Evolutionary conservation across 352 stramenopile species (phyloP).

Genomic region (Globisporangium canariense): DNA sequence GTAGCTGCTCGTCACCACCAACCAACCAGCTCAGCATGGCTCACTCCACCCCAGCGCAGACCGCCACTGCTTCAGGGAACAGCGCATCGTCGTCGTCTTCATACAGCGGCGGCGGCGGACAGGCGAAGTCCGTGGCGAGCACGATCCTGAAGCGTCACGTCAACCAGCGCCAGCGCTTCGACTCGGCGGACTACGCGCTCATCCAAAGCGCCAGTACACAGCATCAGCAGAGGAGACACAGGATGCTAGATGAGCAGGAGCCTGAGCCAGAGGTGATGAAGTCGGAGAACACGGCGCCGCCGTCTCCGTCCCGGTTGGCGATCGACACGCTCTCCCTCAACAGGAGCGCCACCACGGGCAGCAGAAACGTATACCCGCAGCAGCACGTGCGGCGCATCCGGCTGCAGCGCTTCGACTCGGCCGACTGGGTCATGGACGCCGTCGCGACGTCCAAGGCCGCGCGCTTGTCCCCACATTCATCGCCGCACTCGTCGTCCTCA

Average conservation of each 20-base stretch:
- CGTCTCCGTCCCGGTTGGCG: background rate
- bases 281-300: background rate
- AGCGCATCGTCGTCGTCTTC: background rate
- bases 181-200: constrained; percentile 72
- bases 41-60: constrained; percentile 1
- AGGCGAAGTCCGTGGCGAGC: constrained; percentile 28
- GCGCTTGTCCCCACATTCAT: background rate
- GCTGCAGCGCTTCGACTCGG: constrained; percentile 72
- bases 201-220: constrained; percentile 15
- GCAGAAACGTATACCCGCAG: constrained; percentile 12
- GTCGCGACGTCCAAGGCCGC: background rate
- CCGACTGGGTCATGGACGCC: constrained; percentile 56
- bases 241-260: constrained; percentile 12
- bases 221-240: background rate
- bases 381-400: constrained; percentile 52
- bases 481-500: constrained; percentile 9
- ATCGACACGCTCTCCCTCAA: background rate
- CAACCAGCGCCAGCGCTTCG: constrained; percentile 62
- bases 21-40: constrained; percentile 9
- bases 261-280: constrained; percentile 11
- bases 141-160: constrained; percentile 50
- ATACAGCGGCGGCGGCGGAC: background rate
- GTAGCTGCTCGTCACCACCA: background rate
- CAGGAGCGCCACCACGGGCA: background rate
- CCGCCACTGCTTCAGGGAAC: background rate